phyloP scores from a whole-genome alignment of 2,329 filamentous ascomycete genomes.

The Trichophyton verrucosum region DNA sequence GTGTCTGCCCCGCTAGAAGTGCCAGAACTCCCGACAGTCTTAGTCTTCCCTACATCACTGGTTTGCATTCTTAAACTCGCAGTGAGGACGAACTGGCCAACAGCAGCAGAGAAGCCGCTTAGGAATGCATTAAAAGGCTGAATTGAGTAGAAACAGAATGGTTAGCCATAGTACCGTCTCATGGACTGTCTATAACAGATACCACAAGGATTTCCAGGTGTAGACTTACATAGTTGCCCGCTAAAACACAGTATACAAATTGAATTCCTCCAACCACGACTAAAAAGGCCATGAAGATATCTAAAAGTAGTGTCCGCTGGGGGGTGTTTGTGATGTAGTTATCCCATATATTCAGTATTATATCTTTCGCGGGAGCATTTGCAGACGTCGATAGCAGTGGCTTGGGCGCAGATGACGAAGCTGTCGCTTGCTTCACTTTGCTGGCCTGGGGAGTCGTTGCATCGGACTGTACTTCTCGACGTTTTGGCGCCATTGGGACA shows the following conservation, averaged over 20 bases:
- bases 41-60: conserved; percentile 54
- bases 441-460: conserved; percentile 5
- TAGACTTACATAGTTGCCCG: conserved; percentile 77
- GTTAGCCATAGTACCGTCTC: background rate
- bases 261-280: conserved; percentile 77
- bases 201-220: conserved; percentile 6
- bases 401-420: conserved; percentile 20
- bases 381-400: conserved; percentile 24
- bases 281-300: conserved; percentile 81
- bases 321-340: conserved; percentile 72
- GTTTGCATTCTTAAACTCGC: conserved; percentile 87
- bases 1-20: conserved; percentile 15
- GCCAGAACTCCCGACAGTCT: conserved; percentile 17
- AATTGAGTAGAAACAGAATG: background rate
- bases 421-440: conserved; percentile 7
- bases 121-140: conserved; percentile 99
- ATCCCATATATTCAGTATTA: conserved; percentile 57
- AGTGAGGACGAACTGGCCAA: conserved; percentile 95
- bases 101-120: conserved; percentile 83
- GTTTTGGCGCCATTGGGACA: conserved; percentile 20
- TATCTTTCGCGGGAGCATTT: conserved; percentile 39
- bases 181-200: background rate
- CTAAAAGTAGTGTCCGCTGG: conserved; percentile 82
- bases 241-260: conserved; percentile 83
- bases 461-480: conserved; percentile 17